Evolutionary conservation across 139 green algal genomes (phyloP).

Genomic region (Chlamydomonas asymmetrica): DNA sequence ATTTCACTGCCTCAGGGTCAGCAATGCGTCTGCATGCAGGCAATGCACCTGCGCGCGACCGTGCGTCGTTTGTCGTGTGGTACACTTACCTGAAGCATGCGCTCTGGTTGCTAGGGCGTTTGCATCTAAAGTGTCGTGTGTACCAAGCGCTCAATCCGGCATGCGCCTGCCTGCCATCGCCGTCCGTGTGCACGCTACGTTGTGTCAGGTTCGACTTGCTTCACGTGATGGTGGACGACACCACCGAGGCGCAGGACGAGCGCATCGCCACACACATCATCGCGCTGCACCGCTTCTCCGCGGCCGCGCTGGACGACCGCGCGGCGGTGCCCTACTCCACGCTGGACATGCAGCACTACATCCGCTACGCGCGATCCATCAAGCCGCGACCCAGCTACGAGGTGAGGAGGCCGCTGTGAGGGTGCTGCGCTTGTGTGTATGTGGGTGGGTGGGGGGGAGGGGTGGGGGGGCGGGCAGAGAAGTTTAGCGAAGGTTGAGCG

Average conservation of each 20-base stretch:
- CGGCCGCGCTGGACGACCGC: constrained; percentile 40
- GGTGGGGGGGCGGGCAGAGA: no score
- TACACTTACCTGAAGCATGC: no score
- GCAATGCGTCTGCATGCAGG: no score
- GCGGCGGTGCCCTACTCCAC: constrained; percentile 86
- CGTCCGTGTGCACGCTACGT: no score
- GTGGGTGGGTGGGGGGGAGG: no score
- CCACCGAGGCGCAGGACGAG: constrained; percentile 71
- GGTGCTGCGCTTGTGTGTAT: constrained; percentile 17
- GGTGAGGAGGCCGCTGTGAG: constrained; percentile 33
- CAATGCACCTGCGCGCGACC: no score
- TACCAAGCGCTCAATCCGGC: neutral
- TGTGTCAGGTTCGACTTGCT: constrained; percentile 95
- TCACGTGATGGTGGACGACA: constrained; percentile 95
- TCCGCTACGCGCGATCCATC: constrained; percentile 89
- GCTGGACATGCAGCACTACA: constrained; percentile 91
- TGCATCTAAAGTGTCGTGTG: no score
- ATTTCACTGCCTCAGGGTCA: no score
- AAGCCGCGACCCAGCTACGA: constrained; percentile 70
- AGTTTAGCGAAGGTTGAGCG: no score
- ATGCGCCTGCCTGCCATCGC: no score
- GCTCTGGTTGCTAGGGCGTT: no score
- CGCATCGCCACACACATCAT: constrained; percentile 87
- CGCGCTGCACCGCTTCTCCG: constrained; percentile 58
- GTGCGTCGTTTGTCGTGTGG: no score